Evolutionary conservation across 345 rosid genomes (phyloP).

Genomic region (Citrus cavaleriei): DNA sequence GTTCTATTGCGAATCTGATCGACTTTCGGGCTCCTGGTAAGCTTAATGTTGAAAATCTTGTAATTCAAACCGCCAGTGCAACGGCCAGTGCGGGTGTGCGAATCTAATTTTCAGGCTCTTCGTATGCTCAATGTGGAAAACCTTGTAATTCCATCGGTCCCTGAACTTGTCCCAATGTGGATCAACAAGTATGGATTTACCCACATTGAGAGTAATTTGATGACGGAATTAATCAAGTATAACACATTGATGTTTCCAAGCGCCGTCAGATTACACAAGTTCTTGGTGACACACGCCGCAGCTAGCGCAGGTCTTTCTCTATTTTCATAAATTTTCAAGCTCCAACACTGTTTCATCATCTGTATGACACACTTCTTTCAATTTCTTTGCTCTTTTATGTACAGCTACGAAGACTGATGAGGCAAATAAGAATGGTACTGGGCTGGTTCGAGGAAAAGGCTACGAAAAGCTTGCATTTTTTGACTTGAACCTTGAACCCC

Average conservation of each 20-base stretch:
- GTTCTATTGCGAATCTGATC: neutral
- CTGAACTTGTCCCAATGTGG: constrained; percentile 21
- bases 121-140: constrained; percentile 5
- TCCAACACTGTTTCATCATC: neutral
- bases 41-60: constrained; percentile 12
- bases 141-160: constrained; percentile 27
- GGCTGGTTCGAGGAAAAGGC: neutral
- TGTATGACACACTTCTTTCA: neutral
- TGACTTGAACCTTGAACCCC: constrained; percentile 5
- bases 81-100: neutral
- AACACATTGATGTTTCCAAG: constrained; percentile 16
- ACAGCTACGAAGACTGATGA: neutral
- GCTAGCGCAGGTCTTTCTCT: neutral
- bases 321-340: neutral
- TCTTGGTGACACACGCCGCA: neutral
- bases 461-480: neutral
- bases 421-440: neutral
- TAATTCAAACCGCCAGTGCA: too few relatives aligned
- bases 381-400: neutral
- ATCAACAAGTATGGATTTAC: neutral
- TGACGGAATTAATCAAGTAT: neutral
- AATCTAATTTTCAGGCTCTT: constrained; percentile 19
- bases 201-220: neutral
- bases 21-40: constrained; percentile 12
- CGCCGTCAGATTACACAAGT: constrained; percentile 13